Conservation (phyloP, 768 basidiomycete species). For the Cyathus striatus region DNA sequence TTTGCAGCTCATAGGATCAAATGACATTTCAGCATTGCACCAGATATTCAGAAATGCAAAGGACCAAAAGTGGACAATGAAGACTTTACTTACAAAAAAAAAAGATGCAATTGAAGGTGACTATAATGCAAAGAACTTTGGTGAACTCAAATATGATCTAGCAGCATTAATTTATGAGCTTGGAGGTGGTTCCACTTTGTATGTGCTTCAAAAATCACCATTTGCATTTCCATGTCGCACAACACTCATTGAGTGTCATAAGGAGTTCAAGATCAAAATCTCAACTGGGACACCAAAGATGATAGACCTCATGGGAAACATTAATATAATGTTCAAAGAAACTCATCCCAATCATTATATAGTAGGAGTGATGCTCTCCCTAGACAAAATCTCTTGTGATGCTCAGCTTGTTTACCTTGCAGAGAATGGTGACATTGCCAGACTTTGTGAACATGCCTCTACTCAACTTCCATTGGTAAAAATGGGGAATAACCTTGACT, state of each 20-base stretch:
- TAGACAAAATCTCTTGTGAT: slow-evolving; percentile 21
- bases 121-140: slow-evolving; percentile 15
- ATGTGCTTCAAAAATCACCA: slow-evolving; percentile 19
- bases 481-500: slow-evolving; percentile 12
- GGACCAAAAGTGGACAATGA: slow-evolving; percentile 7
- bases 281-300: slow-evolving; percentile 6
- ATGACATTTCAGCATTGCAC: slow-evolving; percentile 18
- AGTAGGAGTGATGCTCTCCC: slow-evolving; percentile 10
- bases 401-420: slow-evolving; percentile 15
- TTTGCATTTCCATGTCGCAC: slow-evolving; percentile 14
- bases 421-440: slow-evolving; percentile 14
- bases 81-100: slow-evolving; percentile 10
- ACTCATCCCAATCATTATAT: slow-evolving; percentile 2
- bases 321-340: slow-evolving; percentile 13
- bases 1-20: slow-evolving; percentile 8
- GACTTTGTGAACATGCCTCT: slow-evolving; percentile 19
- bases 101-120: slow-evolving; percentile 8
- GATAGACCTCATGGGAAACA: slow-evolving; percentile 18
- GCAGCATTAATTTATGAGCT: slow-evolving; percentile 17
- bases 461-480: slow-evolving; percentile 5
- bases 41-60: slow-evolving; percentile 17
- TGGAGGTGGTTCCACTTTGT: slow-evolving; percentile 20
- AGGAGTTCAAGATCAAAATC: slow-evolving; percentile 9
- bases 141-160: slow-evolving; percentile 15
- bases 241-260: slow-evolving; percentile 10